Evolutionary conservation across 257 asterid genomes (phyloP), one percentile per base, ranked within the genome.

Genomic region (Nicotiana sylvestris): DNA sequence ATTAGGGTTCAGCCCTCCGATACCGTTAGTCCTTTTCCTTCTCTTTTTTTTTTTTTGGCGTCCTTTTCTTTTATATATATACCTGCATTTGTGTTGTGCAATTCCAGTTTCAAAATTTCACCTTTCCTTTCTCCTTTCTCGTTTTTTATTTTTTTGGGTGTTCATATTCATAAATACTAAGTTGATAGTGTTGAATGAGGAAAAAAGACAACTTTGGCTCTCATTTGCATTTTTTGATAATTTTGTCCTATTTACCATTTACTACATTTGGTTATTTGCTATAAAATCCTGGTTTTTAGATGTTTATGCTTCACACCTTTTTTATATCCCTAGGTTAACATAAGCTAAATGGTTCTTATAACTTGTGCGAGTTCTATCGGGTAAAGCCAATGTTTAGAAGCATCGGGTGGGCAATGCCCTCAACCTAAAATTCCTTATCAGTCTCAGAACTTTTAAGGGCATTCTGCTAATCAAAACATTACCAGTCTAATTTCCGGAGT

Each of bases 1-100:
- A 91, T 95, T 76, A 88, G 83, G 90, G 97, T 95, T 80, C 97
- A 90, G 74, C 93, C 94, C 55, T 88, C 90, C 65, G 97, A 95
- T 81, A 89, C 95, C 81, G 99, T 95, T 69, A 89, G 93, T 88
- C 85, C 17, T 57, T 9, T 81, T 18, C 49, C 2, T 43, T 49
- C 7, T 84, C 62, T 37, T 8, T 3, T 1, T 79, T 66, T 35
- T 60, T 18, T 30, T 64, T 39, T 15, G 10, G 49, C 2, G 9
- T 17, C 13, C 6, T 10, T 4, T 32, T 29, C 32, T 15, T 16
- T 3, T 16, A 9, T 65, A 17, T 21, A n/a, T 70, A 51, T 62
- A 12, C 82, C 7, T 56, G 9, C 6, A 39, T 81, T 39, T 35
- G 3, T 72, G 37, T 30, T 4, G 58, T 72, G 33, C 29, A 64